Evolutionary conservation across 108 stramenopile species (phyloP).

Genomic region (Epithemia pelagica): DNA sequence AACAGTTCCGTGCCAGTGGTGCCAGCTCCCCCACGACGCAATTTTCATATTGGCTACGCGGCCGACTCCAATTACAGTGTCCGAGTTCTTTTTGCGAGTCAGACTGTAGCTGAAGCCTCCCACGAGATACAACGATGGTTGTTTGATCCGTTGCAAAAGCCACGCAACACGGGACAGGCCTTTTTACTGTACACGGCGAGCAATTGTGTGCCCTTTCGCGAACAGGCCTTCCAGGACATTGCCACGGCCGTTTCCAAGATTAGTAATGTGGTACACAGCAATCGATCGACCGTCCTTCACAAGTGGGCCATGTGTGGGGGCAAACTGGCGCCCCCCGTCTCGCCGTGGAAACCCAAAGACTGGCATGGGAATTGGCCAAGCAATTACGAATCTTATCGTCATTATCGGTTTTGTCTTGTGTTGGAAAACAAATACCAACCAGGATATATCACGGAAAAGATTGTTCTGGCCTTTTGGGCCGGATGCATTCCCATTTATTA

Average conservation of each 20-base stretch:
- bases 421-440: conserved; percentile 42
- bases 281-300: no score
- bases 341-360: neutral
- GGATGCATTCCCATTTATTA: conserved; percentile 58
- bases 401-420: conserved; percentile 38
- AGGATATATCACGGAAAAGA: conserved; percentile 64
- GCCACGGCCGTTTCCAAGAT: neutral
- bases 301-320: no score
- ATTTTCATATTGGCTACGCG: neutral
- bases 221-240: neutral
- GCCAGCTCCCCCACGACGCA: neutral
- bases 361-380: neutral
- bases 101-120: neutral
- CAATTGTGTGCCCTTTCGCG: conserved; percentile 1
- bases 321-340: no score
- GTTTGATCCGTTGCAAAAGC: neutral
- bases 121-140: neutral
- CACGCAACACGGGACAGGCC: neutral
- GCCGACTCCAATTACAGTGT: neutral
- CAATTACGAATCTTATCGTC: neutral
- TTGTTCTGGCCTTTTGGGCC: conserved; percentile 42
- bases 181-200: neutral
- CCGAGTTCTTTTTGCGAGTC: neutral
- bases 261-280: no score
- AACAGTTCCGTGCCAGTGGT: no score